Conservation (phyloP, 2,329 filamentous ascomycete species). For the Apiospora saccharicola region DNA sequence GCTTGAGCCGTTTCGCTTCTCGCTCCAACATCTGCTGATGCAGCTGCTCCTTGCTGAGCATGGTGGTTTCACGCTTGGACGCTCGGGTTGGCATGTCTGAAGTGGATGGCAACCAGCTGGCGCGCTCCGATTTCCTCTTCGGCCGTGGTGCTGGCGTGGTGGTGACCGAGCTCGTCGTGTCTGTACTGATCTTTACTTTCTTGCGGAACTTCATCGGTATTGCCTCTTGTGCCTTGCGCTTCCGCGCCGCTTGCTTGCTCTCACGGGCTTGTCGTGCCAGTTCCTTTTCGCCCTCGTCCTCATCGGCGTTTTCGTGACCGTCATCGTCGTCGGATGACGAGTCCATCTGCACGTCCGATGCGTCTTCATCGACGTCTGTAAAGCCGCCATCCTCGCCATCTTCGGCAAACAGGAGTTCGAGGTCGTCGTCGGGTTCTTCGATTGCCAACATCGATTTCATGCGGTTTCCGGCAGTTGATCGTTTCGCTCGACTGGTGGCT, state of each 20-base stretch:
- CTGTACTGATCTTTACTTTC: slow-evolving; percentile 71
- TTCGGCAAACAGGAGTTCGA: slow-evolving; percentile 80
- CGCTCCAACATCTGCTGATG: slow-evolving; percentile 78
- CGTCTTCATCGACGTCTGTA: slow-evolving; percentile 71
- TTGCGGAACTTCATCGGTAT: slow-evolving; percentile 76
- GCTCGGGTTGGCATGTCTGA: slow-evolving; percentile 65
- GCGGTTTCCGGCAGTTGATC: slow-evolving; percentile 84
- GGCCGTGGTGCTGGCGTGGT: slow-evolving; percentile 54
- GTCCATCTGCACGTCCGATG: slow-evolving; percentile 84
- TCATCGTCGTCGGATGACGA: slow-evolving; percentile 87
- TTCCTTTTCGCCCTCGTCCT: slow-evolving; percentile 87
- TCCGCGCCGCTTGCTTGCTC: slow-evolving; percentile 72
- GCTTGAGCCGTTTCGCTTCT: slow-evolving; percentile 73
- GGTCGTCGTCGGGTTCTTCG: slow-evolving; percentile 72
- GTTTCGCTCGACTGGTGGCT: slow-evolving; percentile 75
- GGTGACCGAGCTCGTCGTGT: slow-evolving; percentile 44
- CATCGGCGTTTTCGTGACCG: slow-evolving; percentile 71
- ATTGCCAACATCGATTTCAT: slow-evolving; percentile 80
- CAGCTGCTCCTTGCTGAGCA: slow-evolving; percentile 66
- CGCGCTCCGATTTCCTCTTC: slow-evolving; percentile 67
- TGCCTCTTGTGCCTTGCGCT: slow-evolving; percentile 81
- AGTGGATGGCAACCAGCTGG: slow-evolving; percentile 63
- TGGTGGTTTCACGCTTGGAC: slow-evolving; percentile 65
- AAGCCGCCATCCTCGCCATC: slow-evolving; percentile 75
- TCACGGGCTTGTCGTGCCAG: slow-evolving; percentile 78